phyloP scores from a whole-genome alignment of 352 stramenopile genomes.

The Thraustochytrium sp. region DNA sequence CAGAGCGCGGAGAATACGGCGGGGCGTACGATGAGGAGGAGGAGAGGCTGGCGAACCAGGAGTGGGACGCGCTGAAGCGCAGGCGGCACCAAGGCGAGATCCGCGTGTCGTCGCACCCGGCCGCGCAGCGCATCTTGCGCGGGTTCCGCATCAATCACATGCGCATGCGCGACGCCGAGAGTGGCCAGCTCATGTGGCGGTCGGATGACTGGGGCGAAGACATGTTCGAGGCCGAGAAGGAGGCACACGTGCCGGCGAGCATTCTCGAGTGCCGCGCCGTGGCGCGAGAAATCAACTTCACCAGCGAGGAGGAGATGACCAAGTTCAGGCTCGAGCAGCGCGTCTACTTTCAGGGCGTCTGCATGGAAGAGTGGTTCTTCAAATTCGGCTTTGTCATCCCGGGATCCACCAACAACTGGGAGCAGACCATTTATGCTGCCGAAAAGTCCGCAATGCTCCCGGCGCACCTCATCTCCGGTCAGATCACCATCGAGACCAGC shows the following conservation, averaged over 20 bases:
- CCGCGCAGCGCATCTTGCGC: conserved; percentile 12
- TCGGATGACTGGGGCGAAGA: conserved; percentile 51
- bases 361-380: conserved; percentile 81
- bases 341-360: conserved; percentile 54
- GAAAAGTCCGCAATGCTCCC: conserved; percentile 77
- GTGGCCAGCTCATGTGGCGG: conserved; percentile 55
- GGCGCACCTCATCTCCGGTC: conserved; percentile 59
- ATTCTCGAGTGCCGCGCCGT: conserved; percentile 82
- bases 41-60: neutral
- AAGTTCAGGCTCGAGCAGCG: conserved; percentile 85
- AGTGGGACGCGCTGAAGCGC: conserved; percentile 23
- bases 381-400: conserved; percentile 90
- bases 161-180: conserved; percentile 61
- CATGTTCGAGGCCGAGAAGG: conserved; percentile 37
- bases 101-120: conserved; percentile 36
- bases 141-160: conserved; percentile 59
- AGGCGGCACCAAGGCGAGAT: conserved; percentile 39
- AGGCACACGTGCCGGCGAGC: conserved; percentile 59
- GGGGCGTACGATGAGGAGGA: conserved; percentile 21
- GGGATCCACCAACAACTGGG: conserved; percentile 87
- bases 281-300: conserved; percentile 88
- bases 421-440: conserved; percentile 85
- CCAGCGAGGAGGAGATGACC: conserved; percentile 72
- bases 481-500: conserved; percentile 87
- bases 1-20: neutral